Conservation (phyloP, 2,329 filamentous ascomycete species). For the Herpomyces periplanetae region DNA sequence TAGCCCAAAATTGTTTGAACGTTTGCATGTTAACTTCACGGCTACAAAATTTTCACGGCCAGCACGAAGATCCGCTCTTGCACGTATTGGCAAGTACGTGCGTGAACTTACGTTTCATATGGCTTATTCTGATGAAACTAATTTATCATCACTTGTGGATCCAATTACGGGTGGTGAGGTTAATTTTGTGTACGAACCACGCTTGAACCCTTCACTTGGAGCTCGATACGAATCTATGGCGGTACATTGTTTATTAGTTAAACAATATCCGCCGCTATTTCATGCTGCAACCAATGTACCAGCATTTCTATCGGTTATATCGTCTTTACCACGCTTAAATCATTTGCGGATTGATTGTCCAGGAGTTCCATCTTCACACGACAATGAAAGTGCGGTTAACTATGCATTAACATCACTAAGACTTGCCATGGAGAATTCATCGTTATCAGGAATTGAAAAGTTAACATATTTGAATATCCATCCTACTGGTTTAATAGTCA, state of each 20-base stretch:
- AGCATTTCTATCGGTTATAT: slow-evolving; percentile 37
- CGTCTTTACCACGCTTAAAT: slow-evolving; percentile 22
- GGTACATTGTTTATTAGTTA: slow-evolving; percentile 38
- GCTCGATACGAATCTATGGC: slow-evolving; percentile 36
- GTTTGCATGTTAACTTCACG: slow-evolving; percentile 26
- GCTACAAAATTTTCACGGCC: slow-evolving; percentile 35
- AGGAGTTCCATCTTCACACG: too few species aligned
- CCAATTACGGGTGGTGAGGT: slow-evolving; percentile 35
- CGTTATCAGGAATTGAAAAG: slow-evolving; percentile 21
- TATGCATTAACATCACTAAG: slow-evolving; percentile 58
- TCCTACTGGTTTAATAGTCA: slow-evolving; percentile 30
- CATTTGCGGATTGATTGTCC: slow-evolving; percentile 41
- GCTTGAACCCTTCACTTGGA: slow-evolving; percentile 17
- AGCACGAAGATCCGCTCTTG: slow-evolving; percentile 28
- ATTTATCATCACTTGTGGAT: slow-evolving; percentile 47
- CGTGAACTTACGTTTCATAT: slow-evolving; percentile 38
- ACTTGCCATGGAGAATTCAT: slow-evolving; percentile 36
- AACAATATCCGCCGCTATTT: slow-evolving; percentile 59
- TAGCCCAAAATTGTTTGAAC: slow-evolving; percentile 25
- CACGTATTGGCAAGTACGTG: slow-evolving; percentile 36
- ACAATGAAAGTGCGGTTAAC: slow-evolving; percentile 31
- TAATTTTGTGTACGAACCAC: slow-evolving; percentile 41
- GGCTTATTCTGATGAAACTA: slow-evolving; percentile 34
- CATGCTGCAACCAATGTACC: slow-evolving; percentile 59
- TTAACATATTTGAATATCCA: slow-evolving; percentile 35